Conservation (phyloP, 768 basidiomycete genomes). For the Serendipita sp. region DNA sequence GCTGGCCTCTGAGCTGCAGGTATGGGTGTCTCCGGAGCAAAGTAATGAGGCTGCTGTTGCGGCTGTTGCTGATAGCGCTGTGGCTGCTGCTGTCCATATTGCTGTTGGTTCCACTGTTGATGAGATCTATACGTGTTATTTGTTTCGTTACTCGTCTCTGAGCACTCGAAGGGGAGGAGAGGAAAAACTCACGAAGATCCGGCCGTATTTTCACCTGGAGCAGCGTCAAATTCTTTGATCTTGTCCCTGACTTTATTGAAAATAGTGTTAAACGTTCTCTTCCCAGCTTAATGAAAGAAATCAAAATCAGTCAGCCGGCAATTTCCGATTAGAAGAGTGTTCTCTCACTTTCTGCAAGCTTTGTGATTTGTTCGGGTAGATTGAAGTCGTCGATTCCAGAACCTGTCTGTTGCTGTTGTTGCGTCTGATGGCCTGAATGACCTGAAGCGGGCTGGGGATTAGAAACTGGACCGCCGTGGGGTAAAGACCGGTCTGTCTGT, state of each 20-base stretch:
- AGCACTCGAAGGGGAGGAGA: not conserved
- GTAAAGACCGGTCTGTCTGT: not conserved
- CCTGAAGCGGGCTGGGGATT: not conserved
- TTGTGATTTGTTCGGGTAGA: not conserved
- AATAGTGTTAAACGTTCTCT: not conserved
- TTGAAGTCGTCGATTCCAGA: not conserved
- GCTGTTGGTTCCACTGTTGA: not conserved
- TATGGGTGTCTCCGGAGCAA: not conserved
- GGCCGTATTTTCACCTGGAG: not conserved
- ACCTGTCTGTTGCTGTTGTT: not conserved
- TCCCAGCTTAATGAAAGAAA: not conserved
- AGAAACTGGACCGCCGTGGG: not conserved
- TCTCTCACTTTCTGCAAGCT: not conserved
- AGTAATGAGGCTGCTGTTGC: not conserved
- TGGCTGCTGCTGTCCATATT: not conserved
- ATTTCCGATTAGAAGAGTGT: not conserved
- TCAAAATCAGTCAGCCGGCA: not conserved
- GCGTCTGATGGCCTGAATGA: not conserved
- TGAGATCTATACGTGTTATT: not conserved
- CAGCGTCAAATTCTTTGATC: not conserved
- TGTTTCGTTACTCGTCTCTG: not conserved
- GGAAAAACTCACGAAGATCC: not conserved
- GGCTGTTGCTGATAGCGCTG: not conserved
- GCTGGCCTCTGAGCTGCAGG: not conserved
- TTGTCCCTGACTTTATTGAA: slow-evolving; percentile 1